Evolutionary conservation across 768 basidiomycete genomes (phyloP), one percentile per base, ranked within the genome.

Genomic region (Kockovaella imperatae): DNA sequence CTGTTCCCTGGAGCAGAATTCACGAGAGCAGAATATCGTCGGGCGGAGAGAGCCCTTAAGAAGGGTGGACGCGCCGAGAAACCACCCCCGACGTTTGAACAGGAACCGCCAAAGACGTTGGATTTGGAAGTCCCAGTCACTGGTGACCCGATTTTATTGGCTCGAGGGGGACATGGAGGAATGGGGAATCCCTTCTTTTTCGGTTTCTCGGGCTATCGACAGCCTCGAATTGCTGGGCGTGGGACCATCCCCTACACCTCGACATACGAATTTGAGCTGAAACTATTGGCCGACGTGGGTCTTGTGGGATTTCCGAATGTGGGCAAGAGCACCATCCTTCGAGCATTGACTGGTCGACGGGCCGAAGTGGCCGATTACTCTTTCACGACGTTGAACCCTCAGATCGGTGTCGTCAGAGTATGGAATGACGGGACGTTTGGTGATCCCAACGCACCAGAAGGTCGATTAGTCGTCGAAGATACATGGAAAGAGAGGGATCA

Each of bases 251-350:
- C 69, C 3, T 53, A 60, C 11, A 68, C 55, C 4, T 72, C 91
- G 53, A 83, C 84, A 1, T 77, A 97, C n/a, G 78, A 82, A 17
- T 76, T 99, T 13, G 93, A 95, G 69, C 83, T 99, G 52, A 96
- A 96, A 70, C 77, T 93, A 5, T 76, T 91, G 3, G 89, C 93
- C 2, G 93, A 99, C 68, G 77, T 97, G n/a, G 95, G 88, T 0
- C 75, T 99, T 17, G 90, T 99, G 2, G 95, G 95, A 0, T 82
- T 95, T 75, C 95, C 95, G 5, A 99, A 96, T 59, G 88, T 86
- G 0, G 93, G 75, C n/a, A 75, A 74, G 74, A 91, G 87, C 70
- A 97, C 95, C 0, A 72, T 99, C 2, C 75, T 97, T 3, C 82
- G 87, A 17, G 90, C 89, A 0, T 74, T 97, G 7, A 95, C 91